These are phyloP conservation scores for Chrysosporium keratinophilum DNA, from an alignment of 2,329 filamentous ascomycete genomes.

Conservation along the genomic window DNA sequence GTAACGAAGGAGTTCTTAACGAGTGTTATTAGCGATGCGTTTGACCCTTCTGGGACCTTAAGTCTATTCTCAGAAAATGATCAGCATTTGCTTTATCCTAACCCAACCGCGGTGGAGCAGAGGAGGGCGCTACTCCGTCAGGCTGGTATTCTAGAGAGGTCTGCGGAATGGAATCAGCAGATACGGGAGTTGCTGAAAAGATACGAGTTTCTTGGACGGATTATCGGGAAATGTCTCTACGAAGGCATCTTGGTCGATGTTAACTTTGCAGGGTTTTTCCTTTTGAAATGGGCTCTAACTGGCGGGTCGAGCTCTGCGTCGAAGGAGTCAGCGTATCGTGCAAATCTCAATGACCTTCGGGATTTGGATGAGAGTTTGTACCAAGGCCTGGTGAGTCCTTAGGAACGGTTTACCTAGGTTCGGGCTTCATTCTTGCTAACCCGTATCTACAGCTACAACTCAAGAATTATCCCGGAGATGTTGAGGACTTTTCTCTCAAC, in stretches of 20 bases:
- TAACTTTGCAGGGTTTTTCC: conserved; percentile 86
- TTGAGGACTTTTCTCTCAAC: conserved; percentile 69
- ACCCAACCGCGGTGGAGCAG: conserved; percentile 66
- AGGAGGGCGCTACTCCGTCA: conserved; percentile 49
- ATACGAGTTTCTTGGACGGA: conserved; percentile 84
- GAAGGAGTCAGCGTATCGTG: conserved; percentile 64
- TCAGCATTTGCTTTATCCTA: conserved; percentile 78
- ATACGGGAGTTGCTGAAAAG: conserved; percentile 55
- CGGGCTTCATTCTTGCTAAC: not conserved
- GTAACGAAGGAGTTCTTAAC: conserved; percentile 96
- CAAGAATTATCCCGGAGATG: conserved; percentile 75
- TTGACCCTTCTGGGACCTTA: conserved; percentile 49
- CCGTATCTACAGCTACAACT: conserved; percentile 44
- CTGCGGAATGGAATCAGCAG: conserved; percentile 46
- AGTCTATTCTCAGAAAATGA: conserved; percentile 73
- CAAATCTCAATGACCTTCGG: conserved; percentile 87
- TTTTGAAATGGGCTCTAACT: conserved; percentile 84
- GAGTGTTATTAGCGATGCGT: conserved; percentile 76
- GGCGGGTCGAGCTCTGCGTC: conserved; percentile 53
- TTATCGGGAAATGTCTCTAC: conserved; percentile 94
- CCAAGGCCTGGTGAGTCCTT: conserved; percentile 56
- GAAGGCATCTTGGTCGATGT: conserved; percentile 93
- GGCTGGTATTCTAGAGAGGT: conserved; percentile 43
- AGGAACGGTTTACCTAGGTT: not conserved
- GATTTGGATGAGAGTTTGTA: conserved; percentile 88